A percentile compares a stretch with the other conserved stretches of the same genome.
phyloP scores from a whole-genome alignment of 352 stramenopile species.

The Phytopythium mirpurense region DNA sequence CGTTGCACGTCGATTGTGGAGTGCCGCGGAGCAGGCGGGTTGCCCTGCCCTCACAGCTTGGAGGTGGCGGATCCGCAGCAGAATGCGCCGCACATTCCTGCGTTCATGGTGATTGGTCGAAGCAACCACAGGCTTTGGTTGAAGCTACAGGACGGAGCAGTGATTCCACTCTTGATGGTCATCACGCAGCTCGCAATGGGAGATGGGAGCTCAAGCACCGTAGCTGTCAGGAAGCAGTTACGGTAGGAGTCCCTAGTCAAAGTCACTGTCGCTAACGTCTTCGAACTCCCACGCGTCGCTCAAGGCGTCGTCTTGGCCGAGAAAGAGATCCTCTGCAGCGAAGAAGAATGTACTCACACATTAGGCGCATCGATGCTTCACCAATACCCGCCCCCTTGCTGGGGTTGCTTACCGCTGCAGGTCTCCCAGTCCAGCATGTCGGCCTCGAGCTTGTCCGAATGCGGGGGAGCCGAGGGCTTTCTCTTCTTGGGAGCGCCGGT shows the following conservation, averaged over 20 bases:
- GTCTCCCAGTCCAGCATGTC: conserved; percentile 65
- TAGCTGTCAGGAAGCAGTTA: background rate
- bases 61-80: background rate
- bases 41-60: background rate
- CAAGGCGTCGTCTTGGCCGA: conserved; percentile 11
- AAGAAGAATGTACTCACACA: no score
- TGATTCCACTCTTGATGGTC: background rate
- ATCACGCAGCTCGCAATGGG: background rate
- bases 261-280: conserved; percentile 66
- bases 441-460: conserved; percentile 20
- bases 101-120: background rate
- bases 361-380: no score
- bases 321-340: conserved; percentile 34
- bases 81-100: conserved; percentile 1
- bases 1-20: background rate
- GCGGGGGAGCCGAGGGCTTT: conserved; percentile 9
- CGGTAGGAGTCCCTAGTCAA: conserved; percentile 18
- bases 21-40: background rate
- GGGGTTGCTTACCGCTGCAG: conserved; percentile 63
- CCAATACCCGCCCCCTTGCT: no score
- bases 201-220: background rate
- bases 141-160: background rate
- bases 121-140: background rate
- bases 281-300: conserved; percentile 43
- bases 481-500: conserved; percentile 12